Base-by-base conservation (phyloP, 441 rosid genomes). In the Metrosideros polymorpha region DNA sequence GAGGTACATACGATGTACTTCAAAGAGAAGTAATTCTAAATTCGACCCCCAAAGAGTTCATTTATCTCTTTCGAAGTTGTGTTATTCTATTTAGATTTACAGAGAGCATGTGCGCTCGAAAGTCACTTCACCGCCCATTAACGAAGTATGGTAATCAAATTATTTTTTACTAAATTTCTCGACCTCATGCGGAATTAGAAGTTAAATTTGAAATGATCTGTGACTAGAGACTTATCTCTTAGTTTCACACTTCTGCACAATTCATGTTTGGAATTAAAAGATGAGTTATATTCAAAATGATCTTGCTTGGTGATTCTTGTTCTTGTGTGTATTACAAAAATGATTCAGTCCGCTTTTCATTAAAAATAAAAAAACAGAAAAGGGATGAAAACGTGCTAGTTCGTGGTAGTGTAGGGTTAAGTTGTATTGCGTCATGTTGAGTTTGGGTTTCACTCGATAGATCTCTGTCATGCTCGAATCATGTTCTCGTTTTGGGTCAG, bases 381-480 rank as follows among this genome's bases (percentile, higher is more conserved):
- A n/a, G n/a, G 22, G 22, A 59, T 29, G 39, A 29, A 4, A 59
- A 18, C 0, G 10, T 59, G 39, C 3, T 3, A 0, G 1, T 59
- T 59, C 1, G 2, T 59, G 39, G 25, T 5, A 15, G 3, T 59
- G 22, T 30, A 3, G 18, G 3, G 9, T 3, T 59, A 59, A 59
- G 39, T 2, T 5, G 0, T 29, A 59, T 14, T 3, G 22, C 7
- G 7, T 59, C 2, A 3, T 59, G 71, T 61, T 30, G 15, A 7
- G 8, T 29, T 61, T 0, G 7, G 0, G 7, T 57, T 57, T 57
- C 18, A 17, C 14, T 66, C 45, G 1, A 8, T 19, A 19, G 10
- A 10, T 32, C 7, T 10, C 2, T 0, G 13, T 2, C 12, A 4
- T 9, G 5, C 3, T 55, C 14, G n/a, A 2, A 10, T 9, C 3